Evolutionary conservation across 2,329 filamentous ascomycete species (phyloP), one percentile per base, ranked within the genome.

Genomic region (Didymella pinodella): DNA sequence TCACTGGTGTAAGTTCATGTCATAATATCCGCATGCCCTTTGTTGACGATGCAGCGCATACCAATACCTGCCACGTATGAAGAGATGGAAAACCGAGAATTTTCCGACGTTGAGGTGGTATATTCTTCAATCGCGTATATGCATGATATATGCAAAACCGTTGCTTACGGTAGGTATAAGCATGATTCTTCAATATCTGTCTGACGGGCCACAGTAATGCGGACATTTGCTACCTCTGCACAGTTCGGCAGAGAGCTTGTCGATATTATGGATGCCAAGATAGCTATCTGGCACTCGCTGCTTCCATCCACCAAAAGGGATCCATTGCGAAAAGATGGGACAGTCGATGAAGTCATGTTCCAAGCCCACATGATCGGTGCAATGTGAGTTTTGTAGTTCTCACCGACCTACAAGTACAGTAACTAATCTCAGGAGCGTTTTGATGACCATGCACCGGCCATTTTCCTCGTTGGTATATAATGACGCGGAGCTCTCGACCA

Each of bases 51-150:
- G 20, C 18, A 76, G 69, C 61, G 68, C 61, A 75, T 78, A 34
- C 75, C 75, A 2, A 60, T 65, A 7, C 51, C 69, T 7, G 40
- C 34, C 25, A 88, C 86, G 16, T 82, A 93, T 32, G 82, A 88
- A 48, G 89, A 94, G 54, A 90, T 95, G 65, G 89, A 95, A 59
- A 86, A 90, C 61, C 81, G 87, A 52, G 83, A 91, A 10, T 94
- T 96, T 68, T 84, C 84, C 0, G 88, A 89, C 18, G 86, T 90
- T 43, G 86, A 88, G 8, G 83, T 86, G 36, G 81, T 85, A 12
- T 96, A 93, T 72, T 96, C 93, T 0, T 96, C 93, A 0, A 93
- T 91, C 70, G 84, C 90, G 0, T 96, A 96, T 74, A 86, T 91
- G 5, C 88, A 96, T 43, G 90, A 93, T 44, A 88, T 92, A 0